Evolutionary conservation across 2,329 filamentous ascomycete genomes (phyloP).

Genomic region (Chaetomium sp.): DNA sequence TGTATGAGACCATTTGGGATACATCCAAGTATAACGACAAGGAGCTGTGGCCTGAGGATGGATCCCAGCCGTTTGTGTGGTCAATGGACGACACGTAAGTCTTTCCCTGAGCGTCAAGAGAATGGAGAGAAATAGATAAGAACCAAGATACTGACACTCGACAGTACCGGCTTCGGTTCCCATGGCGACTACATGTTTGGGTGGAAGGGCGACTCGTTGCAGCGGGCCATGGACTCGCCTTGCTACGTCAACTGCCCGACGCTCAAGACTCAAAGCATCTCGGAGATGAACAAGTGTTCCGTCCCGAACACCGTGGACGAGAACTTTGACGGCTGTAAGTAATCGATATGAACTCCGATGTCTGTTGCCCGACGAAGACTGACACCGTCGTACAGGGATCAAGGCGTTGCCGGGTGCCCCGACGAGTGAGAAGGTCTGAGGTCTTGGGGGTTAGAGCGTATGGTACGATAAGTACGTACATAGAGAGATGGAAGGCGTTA

Average conservation of each 20-base stretch:
- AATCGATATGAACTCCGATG: background rate
- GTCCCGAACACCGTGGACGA: constrained; percentile 26
- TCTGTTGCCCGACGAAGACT: background rate
- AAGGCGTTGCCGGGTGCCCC: constrained; percentile 19
- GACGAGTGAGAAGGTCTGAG: background rate
- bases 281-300: constrained; percentile 31
- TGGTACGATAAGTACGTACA: background rate
- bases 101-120: too few relatives aligned
- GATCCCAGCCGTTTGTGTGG: constrained; percentile 34
- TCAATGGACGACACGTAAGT: constrained; percentile 29
- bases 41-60: constrained; percentile 31
- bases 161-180: constrained; percentile 30
- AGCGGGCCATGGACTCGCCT: constrained; percentile 33
- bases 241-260: constrained; percentile 36
- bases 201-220: constrained; percentile 32
- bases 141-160: constrained; percentile 5
- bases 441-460: background rate
- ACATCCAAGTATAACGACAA: constrained; percentile 32
- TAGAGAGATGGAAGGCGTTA: background rate
- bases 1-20: constrained; percentile 41
- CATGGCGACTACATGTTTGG: constrained; percentile 35
- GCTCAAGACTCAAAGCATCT: constrained; percentile 33
- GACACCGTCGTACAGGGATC: constrained; percentile 19
- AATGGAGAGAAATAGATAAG: background rate
- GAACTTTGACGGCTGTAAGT: constrained; percentile 14